Conservation (phyloP, 495 filamentous ascomycete genomes). For the Neurospora sp. region DNA sequence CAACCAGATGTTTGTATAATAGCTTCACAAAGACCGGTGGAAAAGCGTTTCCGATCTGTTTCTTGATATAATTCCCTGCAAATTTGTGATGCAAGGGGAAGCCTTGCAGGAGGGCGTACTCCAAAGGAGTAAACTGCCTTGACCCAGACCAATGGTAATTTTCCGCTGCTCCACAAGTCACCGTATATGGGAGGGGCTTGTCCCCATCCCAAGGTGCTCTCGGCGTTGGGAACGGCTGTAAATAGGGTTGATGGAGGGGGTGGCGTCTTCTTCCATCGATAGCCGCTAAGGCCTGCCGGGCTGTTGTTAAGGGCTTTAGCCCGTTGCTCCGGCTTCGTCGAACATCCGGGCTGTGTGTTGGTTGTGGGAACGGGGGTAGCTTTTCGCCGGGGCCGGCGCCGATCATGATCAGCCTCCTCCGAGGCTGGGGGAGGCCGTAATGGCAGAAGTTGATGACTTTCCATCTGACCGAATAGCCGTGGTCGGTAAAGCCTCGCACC, state of each 20-base stretch:
- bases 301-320: conserved; percentile 22
- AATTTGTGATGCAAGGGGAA: conserved; percentile 64
- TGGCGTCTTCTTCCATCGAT: conserved; percentile 29
- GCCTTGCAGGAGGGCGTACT: conserved; percentile 65
- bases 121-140: conserved; percentile 58
- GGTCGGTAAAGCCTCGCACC: conserved; percentile 51
- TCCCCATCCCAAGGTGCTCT: conserved; percentile 30
- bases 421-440: conserved; percentile 34
- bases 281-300: conserved; percentile 12
- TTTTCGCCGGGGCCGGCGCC: conserved; percentile 69
- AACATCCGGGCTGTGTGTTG: conserved; percentile 46
- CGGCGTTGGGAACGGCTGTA: conserved; percentile 14
- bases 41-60: conserved; percentile 84
- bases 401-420: conserved; percentile 59
- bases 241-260: conserved; percentile 18
- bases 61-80: conserved; percentile 34
- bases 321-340: conserved; percentile 22
- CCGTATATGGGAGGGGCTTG: conserved; percentile 39
- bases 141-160: conserved; percentile 61
- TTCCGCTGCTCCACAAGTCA: conserved; percentile 61
- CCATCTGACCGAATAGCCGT: conserved; percentile 60
- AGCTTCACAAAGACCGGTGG: conserved; percentile 53
- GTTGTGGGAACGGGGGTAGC: conserved; percentile 57
- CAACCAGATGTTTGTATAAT: conserved; percentile 48
- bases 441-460: conserved; percentile 35